Evolutionary conservation across 805 yeast genomes (phyloP).

Genomic region (Candida schatavii): DNA sequence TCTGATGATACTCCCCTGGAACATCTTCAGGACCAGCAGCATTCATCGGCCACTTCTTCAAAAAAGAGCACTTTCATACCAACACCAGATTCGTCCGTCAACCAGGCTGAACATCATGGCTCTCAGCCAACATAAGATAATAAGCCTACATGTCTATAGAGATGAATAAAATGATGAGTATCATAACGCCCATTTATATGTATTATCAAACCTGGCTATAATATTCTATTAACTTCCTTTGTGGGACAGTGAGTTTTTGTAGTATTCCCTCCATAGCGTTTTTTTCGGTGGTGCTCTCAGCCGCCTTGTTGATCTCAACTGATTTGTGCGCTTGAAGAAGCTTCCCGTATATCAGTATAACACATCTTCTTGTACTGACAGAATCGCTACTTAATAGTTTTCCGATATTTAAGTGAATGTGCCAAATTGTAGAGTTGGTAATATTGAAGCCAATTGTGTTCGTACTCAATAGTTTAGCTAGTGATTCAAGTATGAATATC

Average conservation of each 20-base stretch:
- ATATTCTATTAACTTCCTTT: slow-evolving; percentile 45
- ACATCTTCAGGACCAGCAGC: neutral
- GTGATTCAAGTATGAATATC: slow-evolving; percentile 22
- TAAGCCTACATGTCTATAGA: neutral
- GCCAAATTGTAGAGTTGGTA: slow-evolving; percentile 14
- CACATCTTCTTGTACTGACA: slow-evolving; percentile 37
- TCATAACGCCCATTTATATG: too few relatives aligned
- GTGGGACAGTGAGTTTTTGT: slow-evolving; percentile 38
- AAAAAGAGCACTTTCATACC: slow-evolving; percentile 11
- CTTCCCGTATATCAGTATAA: slow-evolving; percentile 38
- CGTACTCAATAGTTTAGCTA: slow-evolving; percentile 22
- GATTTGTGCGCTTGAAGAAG: slow-evolving; percentile 20
- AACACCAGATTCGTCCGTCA: slow-evolving; percentile 16
- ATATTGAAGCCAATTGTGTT: slow-evolving; percentile 17
- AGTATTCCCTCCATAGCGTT: slow-evolving; percentile 26
- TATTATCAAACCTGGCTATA: slow-evolving; percentile 26
- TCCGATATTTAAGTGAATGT: slow-evolving; percentile 29
- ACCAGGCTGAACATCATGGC: slow-evolving; percentile 9
- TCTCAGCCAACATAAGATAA: neutral
- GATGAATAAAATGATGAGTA: too few relatives aligned
- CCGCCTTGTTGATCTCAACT: slow-evolving; percentile 19
- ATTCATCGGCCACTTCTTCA: neutral
- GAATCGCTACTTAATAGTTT: slow-evolving; percentile 25
- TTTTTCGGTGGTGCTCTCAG: slow-evolving; percentile 10
- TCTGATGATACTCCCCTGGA: neutral